Evolutionary conservation across 805 yeast species (phyloP), one percentile per base, ranked within the genome.

Genomic region (Wickerhamia fluorescens): DNA sequence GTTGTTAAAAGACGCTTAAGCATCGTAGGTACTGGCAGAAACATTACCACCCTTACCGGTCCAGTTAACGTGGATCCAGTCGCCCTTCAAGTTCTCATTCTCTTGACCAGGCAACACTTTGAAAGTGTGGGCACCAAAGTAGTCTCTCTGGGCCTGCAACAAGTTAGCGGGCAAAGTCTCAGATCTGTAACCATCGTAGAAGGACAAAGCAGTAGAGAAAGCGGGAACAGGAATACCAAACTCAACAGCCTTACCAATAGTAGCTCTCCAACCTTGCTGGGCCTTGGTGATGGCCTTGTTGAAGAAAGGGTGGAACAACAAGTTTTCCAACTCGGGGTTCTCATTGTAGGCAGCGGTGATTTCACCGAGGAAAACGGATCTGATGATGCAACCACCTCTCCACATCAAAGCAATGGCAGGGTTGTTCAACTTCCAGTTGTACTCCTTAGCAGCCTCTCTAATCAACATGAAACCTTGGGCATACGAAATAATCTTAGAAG

Each of bases 301-400:
- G 80, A 89, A 89, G 86, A 89, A 89, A 58, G 86, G 80, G 71
- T 88, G 78, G 82, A 89, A 88, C 61, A 89, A 71, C 69, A 89
- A 73, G 81, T 88, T 88, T 73, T 88, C 96, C 56, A 89, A 72
- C 45, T 87, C 80, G 61, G 95, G 94, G 71, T 80, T 71, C 61
- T 81, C 77, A 68, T 92, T 84, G 82, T 80, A 89, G 46, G 98
- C 98, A 59, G 85, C 63, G 46, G 98, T 89, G 68, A 89, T 89
- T 66, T 89, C 96, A 56, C 79, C 96, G 58, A 89, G 73, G 83
- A 89, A 89, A 44, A 89, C 96, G 35, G 98, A 89, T 76, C 97
- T 85, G 69, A 89, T 89, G 66, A 89, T 89, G 76, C 98, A 89
- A 52, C 98, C 98, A 72, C 98, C 98, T 77, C 98, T 81, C 98